phyloP scores from a whole-genome alignment of 2,329 filamentous ascomycete genomes.

The Sclerotinia minor region DNA sequence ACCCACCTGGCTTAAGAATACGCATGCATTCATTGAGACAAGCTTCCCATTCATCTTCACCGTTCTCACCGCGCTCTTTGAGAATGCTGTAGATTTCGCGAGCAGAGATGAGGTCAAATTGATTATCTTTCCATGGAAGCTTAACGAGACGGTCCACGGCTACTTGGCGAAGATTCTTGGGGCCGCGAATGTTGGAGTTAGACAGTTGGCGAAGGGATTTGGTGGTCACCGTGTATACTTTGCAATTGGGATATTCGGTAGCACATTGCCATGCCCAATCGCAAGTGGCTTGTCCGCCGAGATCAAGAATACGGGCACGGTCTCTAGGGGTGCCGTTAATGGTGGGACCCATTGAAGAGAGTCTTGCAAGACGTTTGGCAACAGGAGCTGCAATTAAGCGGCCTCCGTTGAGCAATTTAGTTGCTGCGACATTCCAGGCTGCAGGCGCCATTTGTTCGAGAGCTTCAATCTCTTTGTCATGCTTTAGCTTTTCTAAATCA shows the following conservation, averaged over 20 bases:
- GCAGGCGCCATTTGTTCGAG: slow-evolving; percentile 67
- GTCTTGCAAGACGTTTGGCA: slow-evolving; percentile 59
- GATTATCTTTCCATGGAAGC: slow-evolving; percentile 79
- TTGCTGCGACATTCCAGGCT: slow-evolving; percentile 62
- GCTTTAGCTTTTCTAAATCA: slow-evolving; percentile 62
- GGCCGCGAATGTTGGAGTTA: slow-evolving; percentile 76
- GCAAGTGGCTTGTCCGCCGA: slow-evolving; percentile 79
- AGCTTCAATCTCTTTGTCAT: slow-evolving; percentile 79
- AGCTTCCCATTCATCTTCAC: slow-evolving; percentile 82
- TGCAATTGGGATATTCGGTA: slow-evolving; percentile 78
- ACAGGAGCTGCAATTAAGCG: slow-evolving; percentile 64
- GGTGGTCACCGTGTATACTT: slow-evolving; percentile 84
- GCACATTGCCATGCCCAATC: slow-evolving; percentile 98
- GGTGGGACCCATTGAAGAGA: slow-evolving; percentile 52
- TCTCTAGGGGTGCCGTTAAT: slow-evolving; percentile 49
- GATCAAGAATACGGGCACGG: slow-evolving; percentile 73
- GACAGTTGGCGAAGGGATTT: slow-evolving; percentile 68
- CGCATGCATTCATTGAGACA: slow-evolving; percentile 85
- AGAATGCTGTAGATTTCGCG: slow-evolving; percentile 83
- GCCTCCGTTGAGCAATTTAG: slow-evolving; percentile 64
- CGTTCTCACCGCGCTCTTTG: slow-evolving; percentile 67
- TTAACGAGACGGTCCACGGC: slow-evolving; percentile 74
- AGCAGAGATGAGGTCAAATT: slow-evolving; percentile 91
- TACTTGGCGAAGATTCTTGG: slow-evolving; percentile 82
- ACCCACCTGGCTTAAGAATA: slow-evolving; percentile 84